Percentiles rank a stretch among this genome's conserved stretches.
phyloP scores from a whole-genome alignment of 192 early-diverging fungal genomes.

The Chytriomyces hyalinus region DNA sequence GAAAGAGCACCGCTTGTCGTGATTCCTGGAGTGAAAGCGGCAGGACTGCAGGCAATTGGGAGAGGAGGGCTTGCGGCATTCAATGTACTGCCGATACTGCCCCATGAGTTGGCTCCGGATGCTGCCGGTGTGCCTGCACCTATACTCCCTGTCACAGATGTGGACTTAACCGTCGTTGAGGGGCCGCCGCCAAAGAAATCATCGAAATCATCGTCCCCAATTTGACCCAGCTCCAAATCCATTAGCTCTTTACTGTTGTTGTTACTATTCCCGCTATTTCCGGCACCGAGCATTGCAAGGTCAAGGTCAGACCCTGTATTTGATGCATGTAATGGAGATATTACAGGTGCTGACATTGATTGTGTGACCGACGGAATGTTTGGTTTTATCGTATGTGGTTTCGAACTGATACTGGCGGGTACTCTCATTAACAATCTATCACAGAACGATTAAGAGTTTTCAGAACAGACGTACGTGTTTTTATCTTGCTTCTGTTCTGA shows the following conservation, averaged over 20 bases:
- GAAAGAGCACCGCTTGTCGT: neutral
- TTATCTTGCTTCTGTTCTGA: neutral
- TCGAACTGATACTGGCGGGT: neutral
- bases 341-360: neutral
- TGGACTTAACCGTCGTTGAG: neutral
- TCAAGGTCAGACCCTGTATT: slow-evolving; percentile 16
- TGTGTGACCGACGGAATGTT: no score
- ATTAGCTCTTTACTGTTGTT: neutral
- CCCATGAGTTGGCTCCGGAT: neutral
- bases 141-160: neutral
- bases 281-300: neutral
- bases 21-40: slow-evolving; percentile 2
- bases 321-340: neutral
- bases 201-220: slow-evolving; percentile 29
- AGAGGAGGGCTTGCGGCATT: slow-evolving; percentile 24
- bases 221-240: slow-evolving; percentile 19
- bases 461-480: neutral
- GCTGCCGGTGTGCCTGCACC: neutral
- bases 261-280: neutral
- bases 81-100: no score
- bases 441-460: neutral
- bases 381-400: neutral
- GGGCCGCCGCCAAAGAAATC: neutral
- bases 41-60: slow-evolving; percentile 27
- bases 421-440: neutral